Conservation (phyloP, 495 filamentous ascomycete genomes). For the Penicillium dipodomyicola region DNA sequence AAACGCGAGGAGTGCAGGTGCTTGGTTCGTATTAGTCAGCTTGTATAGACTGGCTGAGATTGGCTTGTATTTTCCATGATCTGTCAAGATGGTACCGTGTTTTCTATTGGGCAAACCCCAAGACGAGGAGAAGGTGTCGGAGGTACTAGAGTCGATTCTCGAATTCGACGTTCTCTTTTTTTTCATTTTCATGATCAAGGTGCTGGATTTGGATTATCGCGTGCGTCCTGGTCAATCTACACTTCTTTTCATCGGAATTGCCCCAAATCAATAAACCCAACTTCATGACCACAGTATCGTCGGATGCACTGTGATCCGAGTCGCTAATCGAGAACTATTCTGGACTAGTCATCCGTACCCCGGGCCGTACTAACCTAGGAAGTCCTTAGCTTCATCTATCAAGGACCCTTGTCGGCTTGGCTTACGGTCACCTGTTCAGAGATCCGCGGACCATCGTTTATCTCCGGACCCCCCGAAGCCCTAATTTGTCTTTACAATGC, state of each 20-base stretch:
- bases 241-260: too few species aligned
- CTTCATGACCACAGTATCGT: not conserved
- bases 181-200: not conserved
- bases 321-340: not conserved
- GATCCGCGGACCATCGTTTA: not conserved
- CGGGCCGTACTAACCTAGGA: not conserved
- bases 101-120: not conserved
- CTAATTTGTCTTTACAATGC: not conserved
- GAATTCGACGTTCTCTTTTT: not conserved
- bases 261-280: not conserved
- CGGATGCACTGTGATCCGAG: not conserved
- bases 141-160: not conserved
- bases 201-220: not conserved
- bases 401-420: not conserved
- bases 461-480: not conserved
- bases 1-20: not conserved
- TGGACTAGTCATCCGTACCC: not conserved
- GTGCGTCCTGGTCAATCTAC: too few species aligned
- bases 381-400: not conserved
- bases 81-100: not conserved
- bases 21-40: not conserved
- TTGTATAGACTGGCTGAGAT: not conserved
- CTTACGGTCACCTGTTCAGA: not conserved
- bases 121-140: too few species aligned
- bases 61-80: not conserved